Conservation (phyloP, 371 early-diverging fungal genomes). For the Cokeromyces recurvatus region DNA sequence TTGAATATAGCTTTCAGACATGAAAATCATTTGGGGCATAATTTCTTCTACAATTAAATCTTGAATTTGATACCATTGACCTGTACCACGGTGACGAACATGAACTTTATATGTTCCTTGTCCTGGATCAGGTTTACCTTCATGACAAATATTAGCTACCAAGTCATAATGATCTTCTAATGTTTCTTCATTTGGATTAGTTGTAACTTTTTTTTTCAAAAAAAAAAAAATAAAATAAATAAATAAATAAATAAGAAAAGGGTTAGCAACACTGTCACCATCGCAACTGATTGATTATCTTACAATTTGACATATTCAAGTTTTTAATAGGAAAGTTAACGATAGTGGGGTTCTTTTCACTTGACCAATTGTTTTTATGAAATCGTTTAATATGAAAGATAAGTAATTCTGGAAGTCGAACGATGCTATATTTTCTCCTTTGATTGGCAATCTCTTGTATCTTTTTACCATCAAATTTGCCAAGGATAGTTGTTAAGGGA, state of each 20-base stretch:
- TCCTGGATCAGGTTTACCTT: slow-evolving; percentile 72
- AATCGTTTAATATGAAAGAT: slow-evolving; percentile 93
- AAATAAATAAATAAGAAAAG: too few relatives aligned
- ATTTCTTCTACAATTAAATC: slow-evolving; percentile 92
- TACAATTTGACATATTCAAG: slow-evolving; percentile 77
- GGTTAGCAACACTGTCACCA: background rate
- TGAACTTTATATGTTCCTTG: slow-evolving; percentile 80
- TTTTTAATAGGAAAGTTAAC: slow-evolving; percentile 93
- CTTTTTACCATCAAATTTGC: slow-evolving; percentile 82
- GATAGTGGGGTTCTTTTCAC: slow-evolving; percentile 96
- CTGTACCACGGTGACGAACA: slow-evolving; percentile 72
- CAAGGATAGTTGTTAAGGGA: slow-evolving; percentile 70
- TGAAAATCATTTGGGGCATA: slow-evolving; percentile 90
- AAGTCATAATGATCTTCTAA: slow-evolving; percentile 74
- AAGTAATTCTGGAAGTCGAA: slow-evolving; percentile 77
- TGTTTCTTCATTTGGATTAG: slow-evolving; percentile 41
- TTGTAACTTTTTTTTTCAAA: too few relatives aligned
- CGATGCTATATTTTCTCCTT: slow-evolving; percentile 70
- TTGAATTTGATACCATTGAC: slow-evolving; percentile 94
- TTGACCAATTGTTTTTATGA: slow-evolving; percentile 79
- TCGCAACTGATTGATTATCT: slow-evolving; percentile 2
- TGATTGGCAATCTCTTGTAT: slow-evolving; percentile 65
- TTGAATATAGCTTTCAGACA: slow-evolving; percentile 93
- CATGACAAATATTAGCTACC: slow-evolving; percentile 90
- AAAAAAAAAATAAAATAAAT: too few relatives aligned